Conservation (phyloP, 2,329 filamentous ascomycete genomes). For the Huntiella savannae region DNA sequence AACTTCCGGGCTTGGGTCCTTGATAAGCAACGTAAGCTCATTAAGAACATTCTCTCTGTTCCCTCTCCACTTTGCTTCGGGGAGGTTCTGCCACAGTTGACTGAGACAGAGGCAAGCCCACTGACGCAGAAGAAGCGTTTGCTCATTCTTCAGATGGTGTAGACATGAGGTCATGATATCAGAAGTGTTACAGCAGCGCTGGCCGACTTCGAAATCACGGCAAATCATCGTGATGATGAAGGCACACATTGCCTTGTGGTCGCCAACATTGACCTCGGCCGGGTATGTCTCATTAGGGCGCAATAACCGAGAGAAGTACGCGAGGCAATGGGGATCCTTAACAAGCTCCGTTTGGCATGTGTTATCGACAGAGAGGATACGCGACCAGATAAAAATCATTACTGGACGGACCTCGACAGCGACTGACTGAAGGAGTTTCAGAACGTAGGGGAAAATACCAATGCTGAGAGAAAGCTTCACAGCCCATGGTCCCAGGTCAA, state of each 20-base stretch:
- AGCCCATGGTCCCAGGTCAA: slow-evolving; percentile 92
- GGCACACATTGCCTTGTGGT: slow-evolving; percentile 97
- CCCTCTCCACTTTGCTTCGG: slow-evolving; percentile 91
- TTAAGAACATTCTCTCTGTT: slow-evolving; percentile 72
- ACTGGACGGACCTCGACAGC: slow-evolving; percentile 89
- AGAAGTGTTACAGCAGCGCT: slow-evolving; percentile 75
- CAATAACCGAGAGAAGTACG: slow-evolving; percentile 87
- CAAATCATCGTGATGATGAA: slow-evolving; percentile 97
- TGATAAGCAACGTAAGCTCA: slow-evolving; percentile 59
- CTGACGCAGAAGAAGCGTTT: slow-evolving; percentile 76
- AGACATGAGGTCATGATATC: slow-evolving; percentile 83
- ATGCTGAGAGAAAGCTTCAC: slow-evolving; percentile 96
- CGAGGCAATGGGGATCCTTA: slow-evolving; percentile 80
- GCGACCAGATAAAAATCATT: slow-evolving; percentile 98
- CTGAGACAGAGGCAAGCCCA: slow-evolving; percentile 94
- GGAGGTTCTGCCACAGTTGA: slow-evolving; percentile 78
- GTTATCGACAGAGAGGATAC: slow-evolving; percentile 85
- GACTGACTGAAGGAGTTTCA: slow-evolving; percentile 88
- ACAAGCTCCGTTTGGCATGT: slow-evolving; percentile 84
- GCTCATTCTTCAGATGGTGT: slow-evolving; percentile 61
- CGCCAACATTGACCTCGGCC: slow-evolving; percentile 60
- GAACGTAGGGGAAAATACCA: slow-evolving; percentile 95
- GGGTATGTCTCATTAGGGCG: slow-evolving; percentile 69
- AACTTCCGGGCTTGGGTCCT: slow-evolving; percentile 81
- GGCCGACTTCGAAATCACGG: slow-evolving; percentile 80